Evolutionary conservation across 257 asterid species (phyloP).

Genomic region (Ilex aquifolium): DNA sequence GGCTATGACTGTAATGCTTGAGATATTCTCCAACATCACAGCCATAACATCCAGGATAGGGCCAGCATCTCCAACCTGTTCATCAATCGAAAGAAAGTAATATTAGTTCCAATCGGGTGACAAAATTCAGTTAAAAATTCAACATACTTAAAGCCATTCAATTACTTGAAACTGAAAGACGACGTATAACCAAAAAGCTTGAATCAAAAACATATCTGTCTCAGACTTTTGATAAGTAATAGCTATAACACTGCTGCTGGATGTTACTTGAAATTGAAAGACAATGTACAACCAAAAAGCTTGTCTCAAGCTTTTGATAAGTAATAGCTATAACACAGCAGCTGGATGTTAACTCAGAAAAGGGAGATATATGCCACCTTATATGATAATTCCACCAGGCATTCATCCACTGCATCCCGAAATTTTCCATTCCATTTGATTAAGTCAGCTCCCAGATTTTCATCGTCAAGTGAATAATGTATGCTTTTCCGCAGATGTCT

Average conservation of each 20-base stretch:
- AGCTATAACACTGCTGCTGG: background rate
- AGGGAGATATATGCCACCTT: slow-evolving; percentile 41
- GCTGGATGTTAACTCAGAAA: background rate
- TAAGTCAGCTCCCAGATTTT: slow-evolving; percentile 61
- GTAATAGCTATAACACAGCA: background rate
- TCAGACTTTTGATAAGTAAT: too few species aligned
- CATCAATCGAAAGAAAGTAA: slow-evolving; percentile 14
- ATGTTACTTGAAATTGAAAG: background rate
- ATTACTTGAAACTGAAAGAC: background rate
- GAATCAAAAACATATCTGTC: too few species aligned
- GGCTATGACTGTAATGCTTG: slow-evolving; percentile 71
- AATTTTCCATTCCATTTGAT: slow-evolving; percentile 70
- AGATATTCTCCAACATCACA: slow-evolving; percentile 77
- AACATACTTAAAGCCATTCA: too few species aligned
- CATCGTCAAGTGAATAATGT: slow-evolving; percentile 73
- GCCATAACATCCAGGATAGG: slow-evolving; percentile 89
- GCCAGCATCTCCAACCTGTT: slow-evolving; percentile 92
- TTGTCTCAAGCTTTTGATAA: too few species aligned
- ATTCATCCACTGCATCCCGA: slow-evolving; percentile 76
- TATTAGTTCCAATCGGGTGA: background rate
- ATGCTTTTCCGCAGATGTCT: slow-evolving; percentile 93
- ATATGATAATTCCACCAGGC: slow-evolving; percentile 68
- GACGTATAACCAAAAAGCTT: background rate
- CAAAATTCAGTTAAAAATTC: background rate
- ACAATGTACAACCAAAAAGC: background rate